Base-by-base conservation (phyloP, 2,329 filamentous ascomycete genomes). In the Fusarium verrucosum region DNA sequence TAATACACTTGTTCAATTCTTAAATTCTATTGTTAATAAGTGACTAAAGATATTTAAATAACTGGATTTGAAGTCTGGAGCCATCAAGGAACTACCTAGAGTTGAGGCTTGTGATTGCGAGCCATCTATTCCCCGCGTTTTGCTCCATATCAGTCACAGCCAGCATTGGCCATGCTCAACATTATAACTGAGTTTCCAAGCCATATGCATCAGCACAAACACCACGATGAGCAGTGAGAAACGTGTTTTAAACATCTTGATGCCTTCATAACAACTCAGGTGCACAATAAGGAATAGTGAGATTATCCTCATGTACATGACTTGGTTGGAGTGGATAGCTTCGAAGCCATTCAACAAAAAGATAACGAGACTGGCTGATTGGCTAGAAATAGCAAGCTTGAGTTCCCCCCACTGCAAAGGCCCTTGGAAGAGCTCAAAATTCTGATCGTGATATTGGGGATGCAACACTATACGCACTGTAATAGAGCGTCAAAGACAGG, bases 371-470 rank as follows among this genome's bases (percentile, higher is more conserved):
- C 19, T 28, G 10, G 19, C 7, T 55, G 49, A 66, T 66, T 66
- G 63, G 62, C 20, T n/a, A 26, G 22, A 14, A 20, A 8, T 17
- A 25, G n/a, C n/a, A 20, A 37, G 42, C 3, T 17, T 30, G 20
- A 43, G 30, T 54, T 55, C 61, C 40, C 47, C 43, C 58, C 59
- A 50, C 37, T 23, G 42, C n/a, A 20, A 58, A 53, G 32, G 23
- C 45, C 55, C 51, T 19, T 58, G 37, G 14, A 33, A 46, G 25
- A 25, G 36, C 30, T 44, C 14, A 55, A 35, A 41, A 54, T 42
- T 22, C 26, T 26, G 10, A 20, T 32, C 38, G 23, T 20, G 23
- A 47, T 46, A 28, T 64, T 45, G 59, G 38, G 26, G 47, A 42
- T 33, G 1, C 1, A 4, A n/a, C 8, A 32, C 37, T 20, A 17